These are phyloP conservation scores for Penicillium aurantiogriseum DNA, from an alignment of 2,329 filamentous ascomycete species.

Conservation along the genomic window DNA sequence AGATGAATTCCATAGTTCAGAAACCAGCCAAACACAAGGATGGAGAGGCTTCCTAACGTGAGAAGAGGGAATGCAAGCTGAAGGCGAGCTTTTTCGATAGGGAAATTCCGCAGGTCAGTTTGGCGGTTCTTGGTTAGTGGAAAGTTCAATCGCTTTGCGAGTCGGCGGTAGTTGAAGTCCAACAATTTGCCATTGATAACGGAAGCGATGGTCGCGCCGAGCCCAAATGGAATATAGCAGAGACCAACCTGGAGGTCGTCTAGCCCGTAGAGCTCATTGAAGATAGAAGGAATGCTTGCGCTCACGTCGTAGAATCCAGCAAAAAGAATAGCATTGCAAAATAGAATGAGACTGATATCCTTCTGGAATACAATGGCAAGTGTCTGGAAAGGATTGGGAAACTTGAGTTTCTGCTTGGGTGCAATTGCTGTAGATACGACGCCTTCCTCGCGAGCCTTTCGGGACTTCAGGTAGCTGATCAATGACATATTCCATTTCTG, in stretches of 20 bases:
- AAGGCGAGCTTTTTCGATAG: conserved; percentile 46
- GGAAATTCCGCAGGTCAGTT: conserved; percentile 41
- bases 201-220: conserved; percentile 41
- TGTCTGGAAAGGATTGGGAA: conserved; percentile 42
- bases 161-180: conserved; percentile 45
- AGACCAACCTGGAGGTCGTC: conserved; percentile 44
- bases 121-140: conserved; percentile 35
- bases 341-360: conserved; percentile 39
- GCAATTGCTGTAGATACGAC: conserved; percentile 6
- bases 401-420: conserved; percentile 24
- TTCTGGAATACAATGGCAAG: conserved; percentile 36
- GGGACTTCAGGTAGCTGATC: conserved; percentile 28
- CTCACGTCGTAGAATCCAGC: conserved; percentile 46
- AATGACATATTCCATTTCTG: conserved; percentile 40
- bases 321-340: conserved; percentile 40
- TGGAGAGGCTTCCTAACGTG: conserved; percentile 26
- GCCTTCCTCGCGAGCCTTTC: conserved; percentile 19
- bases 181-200: conserved; percentile 42
- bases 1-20: conserved; percentile 35
- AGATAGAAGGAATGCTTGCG: conserved; percentile 40
- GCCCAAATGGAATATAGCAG: conserved; percentile 45
- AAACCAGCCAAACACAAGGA: conserved; percentile 46
- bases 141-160: conserved; percentile 33
- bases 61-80: conserved; percentile 43
- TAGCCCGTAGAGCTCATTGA: conserved; percentile 39